A percentile compares a stretch with the other conserved stretches of the same genome.
Evolutionary conservation across 805 yeast species (phyloP).

Genomic region (Pichia nanzhaoensis): DNA sequence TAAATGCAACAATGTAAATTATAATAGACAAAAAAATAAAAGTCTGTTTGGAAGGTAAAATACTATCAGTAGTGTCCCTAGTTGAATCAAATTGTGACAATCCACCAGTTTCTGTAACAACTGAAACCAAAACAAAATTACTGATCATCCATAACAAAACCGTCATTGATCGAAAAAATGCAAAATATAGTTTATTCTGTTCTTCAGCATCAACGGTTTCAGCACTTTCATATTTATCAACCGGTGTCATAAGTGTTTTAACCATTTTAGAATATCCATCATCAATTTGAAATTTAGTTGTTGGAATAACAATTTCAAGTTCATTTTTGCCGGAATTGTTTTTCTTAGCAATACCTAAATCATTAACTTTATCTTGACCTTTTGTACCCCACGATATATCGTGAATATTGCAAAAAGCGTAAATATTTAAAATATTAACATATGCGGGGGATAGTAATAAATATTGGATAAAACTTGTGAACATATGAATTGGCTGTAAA

Average conservation of each 20-base stretch:
- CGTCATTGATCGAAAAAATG: slow-evolving; percentile 81
- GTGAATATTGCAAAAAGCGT: slow-evolving; percentile 5
- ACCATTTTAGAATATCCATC: slow-evolving; percentile 60
- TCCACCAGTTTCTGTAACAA: slow-evolving; percentile 84
- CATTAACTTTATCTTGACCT: slow-evolving; percentile 67
- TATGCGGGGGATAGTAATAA: slow-evolving; percentile 71
- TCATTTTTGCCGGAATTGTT: slow-evolving; percentile 49
- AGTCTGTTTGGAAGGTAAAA: slow-evolving; percentile 38
- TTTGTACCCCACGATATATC: slow-evolving; percentile 49
- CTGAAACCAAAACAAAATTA: slow-evolving; percentile 73
- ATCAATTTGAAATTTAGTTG: slow-evolving; percentile 71
- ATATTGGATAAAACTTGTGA: slow-evolving; percentile 82
- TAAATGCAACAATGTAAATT: slow-evolving; percentile 87
- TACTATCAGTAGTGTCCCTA: slow-evolving; percentile 24
- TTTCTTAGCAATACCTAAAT: slow-evolving; percentile 75
- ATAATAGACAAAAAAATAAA: slow-evolving; percentile 73
- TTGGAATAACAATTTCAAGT: slow-evolving; percentile 66
- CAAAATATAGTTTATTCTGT: slow-evolving; percentile 72
- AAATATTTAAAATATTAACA: slow-evolving; percentile 4
- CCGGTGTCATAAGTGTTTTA: slow-evolving; percentile 44
- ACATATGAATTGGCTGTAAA: slow-evolving; percentile 89
- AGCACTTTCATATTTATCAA: slow-evolving; percentile 18
- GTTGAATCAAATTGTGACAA: slow-evolving; percentile 35
- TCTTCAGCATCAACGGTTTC: slow-evolving; percentile 33
- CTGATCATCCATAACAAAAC: slow-evolving; percentile 86